Evolutionary conservation across 2,329 filamentous ascomycete genomes (phyloP).

Genomic region (Colletotrichum melonis): DNA sequence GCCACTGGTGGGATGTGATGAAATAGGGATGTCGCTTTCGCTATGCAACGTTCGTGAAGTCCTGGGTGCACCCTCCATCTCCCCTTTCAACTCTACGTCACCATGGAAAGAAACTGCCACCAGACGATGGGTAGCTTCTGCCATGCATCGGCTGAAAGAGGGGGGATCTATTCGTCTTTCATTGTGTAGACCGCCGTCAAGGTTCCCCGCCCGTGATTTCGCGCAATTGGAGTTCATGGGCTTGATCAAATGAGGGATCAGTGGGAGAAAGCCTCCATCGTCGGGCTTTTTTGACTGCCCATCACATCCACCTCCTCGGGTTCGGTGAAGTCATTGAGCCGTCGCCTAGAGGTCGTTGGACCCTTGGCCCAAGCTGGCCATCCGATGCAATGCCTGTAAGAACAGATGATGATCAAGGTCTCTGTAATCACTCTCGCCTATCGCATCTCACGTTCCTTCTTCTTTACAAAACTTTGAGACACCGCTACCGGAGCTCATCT

Average conservation of each 20-base stretch:
- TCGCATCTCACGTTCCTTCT: conserved; percentile 14
- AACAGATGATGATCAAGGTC: conserved; percentile 1
- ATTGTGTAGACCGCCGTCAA: conserved; percentile 4
- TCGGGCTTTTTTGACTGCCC: neutral
- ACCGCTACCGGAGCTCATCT: neutral
- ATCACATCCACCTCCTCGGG: conserved; percentile 6
- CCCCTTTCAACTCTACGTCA: neutral
- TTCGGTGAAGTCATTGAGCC: neutral
- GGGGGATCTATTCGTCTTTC: neutral
- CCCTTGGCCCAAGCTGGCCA: conserved; percentile 17
- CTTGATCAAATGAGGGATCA: neutral
- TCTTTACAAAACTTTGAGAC: neutral
- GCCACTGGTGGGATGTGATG: neutral
- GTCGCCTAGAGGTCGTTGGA: neutral
- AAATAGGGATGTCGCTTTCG: conserved; percentile 6
- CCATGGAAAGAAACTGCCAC: neutral
- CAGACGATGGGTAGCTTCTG: conserved; percentile 4
- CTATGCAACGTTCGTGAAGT: conserved; percentile 12
- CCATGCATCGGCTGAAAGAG: conserved; percentile 25
- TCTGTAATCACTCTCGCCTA: neutral
- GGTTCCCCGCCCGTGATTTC: neutral
- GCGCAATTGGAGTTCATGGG: neutral
- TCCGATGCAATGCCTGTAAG: neutral
- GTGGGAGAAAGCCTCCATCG: neutral
- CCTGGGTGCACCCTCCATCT: neutral